phyloP scores from a whole-genome alignment of 73 alveolate species.

The Diophrys sp. region DNA sequence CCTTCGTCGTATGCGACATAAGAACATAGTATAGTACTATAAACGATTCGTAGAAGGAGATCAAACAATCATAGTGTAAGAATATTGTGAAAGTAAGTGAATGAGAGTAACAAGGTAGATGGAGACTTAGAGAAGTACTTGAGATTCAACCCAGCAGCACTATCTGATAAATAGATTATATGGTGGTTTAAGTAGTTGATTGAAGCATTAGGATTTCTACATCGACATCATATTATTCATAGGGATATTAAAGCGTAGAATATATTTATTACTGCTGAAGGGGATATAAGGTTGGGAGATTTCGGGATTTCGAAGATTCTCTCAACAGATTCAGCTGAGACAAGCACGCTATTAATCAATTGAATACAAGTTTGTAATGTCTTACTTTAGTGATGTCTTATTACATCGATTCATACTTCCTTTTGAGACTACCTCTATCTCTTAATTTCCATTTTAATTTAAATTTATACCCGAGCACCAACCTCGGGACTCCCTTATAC shows the following conservation, averaged over 20 bases:
- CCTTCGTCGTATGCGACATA: constrained; percentile 49
- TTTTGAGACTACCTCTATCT: no score
- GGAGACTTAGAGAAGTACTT: constrained; percentile 70
- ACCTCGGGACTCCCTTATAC: constrained; percentile 62
- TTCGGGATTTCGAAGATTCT: constrained; percentile 64
- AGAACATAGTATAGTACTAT: constrained; percentile 86
- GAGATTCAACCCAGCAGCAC: constrained; percentile 34
- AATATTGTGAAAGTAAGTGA: constrained; percentile 58
- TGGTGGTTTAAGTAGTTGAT: constrained; percentile 68
- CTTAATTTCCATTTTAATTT: no score
- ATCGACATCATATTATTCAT: constrained; percentile 53
- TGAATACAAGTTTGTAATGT: no score
- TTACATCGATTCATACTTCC: no score
- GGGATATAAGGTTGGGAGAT: constrained; percentile 63
- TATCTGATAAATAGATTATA: constrained; percentile 61
- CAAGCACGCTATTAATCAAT: no score
- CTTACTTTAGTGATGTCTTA: no score
- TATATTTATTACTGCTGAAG: constrained; percentile 47
- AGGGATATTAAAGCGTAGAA: constrained; percentile 69
- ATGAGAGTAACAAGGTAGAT: neutral
- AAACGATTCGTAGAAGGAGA: constrained; percentile 78
- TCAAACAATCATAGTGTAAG: constrained; percentile 68
- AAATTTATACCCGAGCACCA: no score
- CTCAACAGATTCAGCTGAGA: constrained; percentile 23
- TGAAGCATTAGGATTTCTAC: constrained; percentile 59